Evolutionary conservation across 768 basidiomycete species (phyloP).

Genomic region (Nidularia sp.): DNA sequence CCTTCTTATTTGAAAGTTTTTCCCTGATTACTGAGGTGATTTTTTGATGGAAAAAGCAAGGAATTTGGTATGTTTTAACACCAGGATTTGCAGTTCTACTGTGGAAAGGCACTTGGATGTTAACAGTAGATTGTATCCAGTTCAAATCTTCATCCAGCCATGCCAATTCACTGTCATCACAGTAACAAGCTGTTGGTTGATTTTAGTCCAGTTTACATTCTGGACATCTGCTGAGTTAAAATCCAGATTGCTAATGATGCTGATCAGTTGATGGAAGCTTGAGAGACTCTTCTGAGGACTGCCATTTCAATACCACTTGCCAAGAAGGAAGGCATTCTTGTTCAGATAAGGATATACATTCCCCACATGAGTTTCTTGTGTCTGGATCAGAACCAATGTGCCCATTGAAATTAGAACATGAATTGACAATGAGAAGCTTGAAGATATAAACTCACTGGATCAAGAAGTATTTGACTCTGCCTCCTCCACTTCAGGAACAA

Average conservation of each 20-base stretch:
- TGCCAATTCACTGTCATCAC: not conserved
- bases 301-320: not conserved
- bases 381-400: no score
- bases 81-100: no score
- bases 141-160: not conserved
- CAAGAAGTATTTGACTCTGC: no score
- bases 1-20: conserved; percentile 6
- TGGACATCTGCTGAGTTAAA: not conserved
- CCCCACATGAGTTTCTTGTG: no score
- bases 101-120: conserved; percentile 1
- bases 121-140: not conserved
- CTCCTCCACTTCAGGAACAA: no score
- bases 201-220: not conserved
- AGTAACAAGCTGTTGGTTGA: not conserved
- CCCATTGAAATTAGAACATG: no score
- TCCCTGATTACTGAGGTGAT: conserved; percentile 8
- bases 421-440: no score
- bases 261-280: not conserved
- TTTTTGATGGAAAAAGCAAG: conserved; percentile 7
- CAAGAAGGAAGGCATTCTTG: not conserved
- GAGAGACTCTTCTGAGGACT: not conserved
- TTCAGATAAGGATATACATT: not conserved
- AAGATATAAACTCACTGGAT: no score
- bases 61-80: not conserved
- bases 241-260: not conserved